Evolutionary conservation across 495 filamentous ascomycete species (phyloP), one percentile per base, ranked within the genome.

Genomic region (Tuber microsphaerosporum): DNA sequence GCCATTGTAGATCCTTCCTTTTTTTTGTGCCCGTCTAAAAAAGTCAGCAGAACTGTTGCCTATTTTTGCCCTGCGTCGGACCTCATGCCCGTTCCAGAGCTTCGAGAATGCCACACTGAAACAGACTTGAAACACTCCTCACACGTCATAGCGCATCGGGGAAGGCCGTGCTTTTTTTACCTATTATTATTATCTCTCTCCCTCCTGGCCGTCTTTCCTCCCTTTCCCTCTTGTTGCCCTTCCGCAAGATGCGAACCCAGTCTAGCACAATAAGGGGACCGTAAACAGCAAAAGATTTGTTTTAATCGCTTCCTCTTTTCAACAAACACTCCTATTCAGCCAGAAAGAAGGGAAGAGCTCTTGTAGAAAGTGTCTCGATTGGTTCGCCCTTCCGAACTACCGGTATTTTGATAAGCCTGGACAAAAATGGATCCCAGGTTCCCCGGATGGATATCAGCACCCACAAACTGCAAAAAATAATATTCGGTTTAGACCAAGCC

Each of bases 61-160:
- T 75, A 69, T 70, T 71, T 74, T 78, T 79, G 51, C 76, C 76
- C 77, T 79, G 77, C 76, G 61, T 77, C 77, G 77, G 77, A 70
- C 75, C 70, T 79, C 61, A 73, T 79, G 31, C 77, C 77, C 73
- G 61, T 79, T 79, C 76, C 46, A 79, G 77, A 79, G 77, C 77
- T 79, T 79, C 76, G 77, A 79, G 77, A 79, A 79, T 79, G 70
- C 73, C 76, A 79, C 70, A 31, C 46, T 79, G 77, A 79, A 79
- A 79, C 77, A 45, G 70, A 75, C 44, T 37, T 73, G 77, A 79
- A 79, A 79, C 77, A 71, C 31, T 73, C 73, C 75, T 61, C n/a
- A 79, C n/a, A 79, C 77, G 76, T 79, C 77, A 79, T 75, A 44
- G 76, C 61, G 76, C 77, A 75, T 72, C 69, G 56, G 70, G 70